Conservation (phyloP, 2,329 filamentous ascomycete species). For the Fusarium torulosum region DNA sequence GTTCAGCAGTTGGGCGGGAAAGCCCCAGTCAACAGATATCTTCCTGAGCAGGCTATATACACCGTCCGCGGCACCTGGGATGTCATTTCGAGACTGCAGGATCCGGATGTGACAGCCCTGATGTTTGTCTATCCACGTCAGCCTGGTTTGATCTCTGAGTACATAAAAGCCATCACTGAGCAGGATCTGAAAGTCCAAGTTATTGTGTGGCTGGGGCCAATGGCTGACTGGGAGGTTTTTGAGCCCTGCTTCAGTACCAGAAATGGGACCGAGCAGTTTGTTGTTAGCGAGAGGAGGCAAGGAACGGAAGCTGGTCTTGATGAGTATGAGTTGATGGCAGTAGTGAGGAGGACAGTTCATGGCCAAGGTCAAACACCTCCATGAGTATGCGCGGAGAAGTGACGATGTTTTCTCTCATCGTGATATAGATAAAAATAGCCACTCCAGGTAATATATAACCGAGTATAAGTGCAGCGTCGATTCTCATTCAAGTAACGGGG, state of each 20-base stretch:
- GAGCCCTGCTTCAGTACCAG: conserved; percentile 31
- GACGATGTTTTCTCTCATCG: neutral
- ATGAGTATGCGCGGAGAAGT: neutral
- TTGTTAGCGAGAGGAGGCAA: conserved; percentile 15
- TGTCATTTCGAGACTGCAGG: conserved; percentile 44
- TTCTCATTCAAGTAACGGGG: neutral
- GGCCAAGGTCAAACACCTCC: neutral
- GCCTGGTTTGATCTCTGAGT: conserved; percentile 46
- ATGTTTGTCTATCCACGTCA: conserved; percentile 55
- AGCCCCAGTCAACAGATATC: conserved; percentile 44
- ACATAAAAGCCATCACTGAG: conserved; percentile 36
- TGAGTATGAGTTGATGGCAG: conserved; percentile 43
- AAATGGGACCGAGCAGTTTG: conserved; percentile 11
- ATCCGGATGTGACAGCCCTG: conserved; percentile 41
- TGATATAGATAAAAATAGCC: neutral
- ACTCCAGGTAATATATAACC: no score
- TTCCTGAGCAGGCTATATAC: conserved; percentile 45
- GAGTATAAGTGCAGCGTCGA: no score
- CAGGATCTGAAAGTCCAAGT: conserved; percentile 12
- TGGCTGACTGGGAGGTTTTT: conserved; percentile 47
- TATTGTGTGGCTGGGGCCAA: conserved; percentile 46
- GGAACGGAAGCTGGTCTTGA: conserved; percentile 38
- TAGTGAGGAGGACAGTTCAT: conserved; percentile 12
- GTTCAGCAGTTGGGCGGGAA: conserved; percentile 38
- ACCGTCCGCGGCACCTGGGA: conserved; percentile 53